Base-by-base conservation (phyloP, 1,139 yeast species). In the Waltiozyma sp. region DNA sequence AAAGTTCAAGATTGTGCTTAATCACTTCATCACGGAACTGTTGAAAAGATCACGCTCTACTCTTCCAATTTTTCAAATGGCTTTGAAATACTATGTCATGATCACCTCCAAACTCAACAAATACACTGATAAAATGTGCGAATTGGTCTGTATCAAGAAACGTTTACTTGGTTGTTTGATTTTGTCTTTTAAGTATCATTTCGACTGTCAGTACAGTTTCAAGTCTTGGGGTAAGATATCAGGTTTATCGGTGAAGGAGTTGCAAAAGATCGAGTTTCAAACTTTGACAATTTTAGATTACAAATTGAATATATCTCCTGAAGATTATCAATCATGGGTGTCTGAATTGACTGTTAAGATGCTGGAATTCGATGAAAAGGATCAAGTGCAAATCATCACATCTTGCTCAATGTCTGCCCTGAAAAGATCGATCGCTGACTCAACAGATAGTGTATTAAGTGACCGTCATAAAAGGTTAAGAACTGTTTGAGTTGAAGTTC, bases 161-260 rank as follows among this genome's bases (percentile, higher is more conserved):
- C 69, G 78, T 39, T 79, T 85, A 51, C 67, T 85, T 48, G 75
- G 81, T 3, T 70, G 83, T 53, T 60, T 84, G 42, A 80, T 84
- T 45, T 64, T 84, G 40, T 80, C 91, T 2, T 74, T 82, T 43
- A 85, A 85, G 58, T 83, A 78, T 58, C 69, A 74, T 48, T 87
- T 80, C 58, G 95, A 85, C 61, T 74, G 78, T 45, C 81, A 80
- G 56, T 83, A 75, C 60, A 69, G 83, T 19, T 71, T 81, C 50
- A 70, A 69, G 50, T 75, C 84, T n/a, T 85, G 95, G 95, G 68
- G 82, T 43, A 77, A 76, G 55, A 78, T 85, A 41, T 75, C 86
- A 42, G 91, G 93, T 1, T 66, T 79, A 51, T 53, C 70, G 40
- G 53, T 70, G n/a, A 52, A 61, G 38, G 76, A 72, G 45, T 66